Conservation (phyloP, 2,329 filamentous ascomycete species). For the Gnomoniopsis sp. region DNA sequence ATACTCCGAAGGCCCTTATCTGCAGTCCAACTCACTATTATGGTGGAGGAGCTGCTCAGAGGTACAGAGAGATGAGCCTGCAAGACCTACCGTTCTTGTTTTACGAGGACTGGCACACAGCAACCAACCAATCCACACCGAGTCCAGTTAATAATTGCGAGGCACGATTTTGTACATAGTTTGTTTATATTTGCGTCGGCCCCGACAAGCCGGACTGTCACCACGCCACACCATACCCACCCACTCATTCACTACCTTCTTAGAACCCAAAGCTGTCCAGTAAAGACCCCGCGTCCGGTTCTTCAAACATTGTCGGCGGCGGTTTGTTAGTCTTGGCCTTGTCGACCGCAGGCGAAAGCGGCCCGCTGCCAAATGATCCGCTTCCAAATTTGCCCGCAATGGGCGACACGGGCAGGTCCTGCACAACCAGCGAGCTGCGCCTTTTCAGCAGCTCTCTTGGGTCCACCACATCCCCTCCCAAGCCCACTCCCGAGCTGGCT, state of each 20-base stretch:
- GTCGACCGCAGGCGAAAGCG: neutral
- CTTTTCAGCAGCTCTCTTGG: slow-evolving; percentile 67
- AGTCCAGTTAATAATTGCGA: too few relatives aligned
- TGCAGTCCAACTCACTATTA: too few relatives aligned
- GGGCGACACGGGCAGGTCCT: slow-evolving; percentile 59
- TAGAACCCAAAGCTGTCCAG: slow-evolving; percentile 92
- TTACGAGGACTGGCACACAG: too few relatives aligned
- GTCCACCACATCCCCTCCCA: slow-evolving; percentile 54
- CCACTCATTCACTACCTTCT: neutral
- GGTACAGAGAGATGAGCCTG: too few relatives aligned
- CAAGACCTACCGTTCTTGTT: too few relatives aligned
- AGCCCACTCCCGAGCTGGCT: slow-evolving; percentile 27
- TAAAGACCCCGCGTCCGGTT: slow-evolving; percentile 85
- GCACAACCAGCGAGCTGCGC: slow-evolving; percentile 75
- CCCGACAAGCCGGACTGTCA: neutral
- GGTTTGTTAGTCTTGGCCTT: slow-evolving; percentile 47
- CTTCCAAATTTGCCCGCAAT: too few relatives aligned
- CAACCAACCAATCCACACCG: too few relatives aligned
- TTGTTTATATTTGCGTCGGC: too few relatives aligned
- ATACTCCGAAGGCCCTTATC: too few relatives aligned
- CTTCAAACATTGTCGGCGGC: slow-evolving; percentile 77
- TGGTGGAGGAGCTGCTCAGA: too few relatives aligned
- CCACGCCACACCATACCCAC: neutral
- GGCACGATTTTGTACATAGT: too few relatives aligned
- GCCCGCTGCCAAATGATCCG: neutral